Percentiles rank a stretch among this genome's conserved stretches.
Conservation (phyloP, 306 rosid genomes). For the Inga oerstediana region DNA sequence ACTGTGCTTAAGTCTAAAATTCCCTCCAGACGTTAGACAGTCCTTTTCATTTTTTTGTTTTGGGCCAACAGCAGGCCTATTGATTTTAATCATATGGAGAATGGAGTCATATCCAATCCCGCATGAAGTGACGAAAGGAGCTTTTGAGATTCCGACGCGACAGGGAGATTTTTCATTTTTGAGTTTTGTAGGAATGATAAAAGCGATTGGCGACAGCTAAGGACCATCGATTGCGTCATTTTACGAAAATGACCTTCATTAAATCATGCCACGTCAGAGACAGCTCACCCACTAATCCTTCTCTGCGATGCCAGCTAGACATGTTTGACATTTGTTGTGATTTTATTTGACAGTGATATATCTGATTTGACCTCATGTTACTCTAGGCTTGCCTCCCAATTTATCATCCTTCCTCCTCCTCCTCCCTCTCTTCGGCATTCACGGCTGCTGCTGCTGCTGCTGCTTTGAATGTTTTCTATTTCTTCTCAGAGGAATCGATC, state of each 20-base stretch:
- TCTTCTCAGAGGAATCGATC: conserved; percentile 46
- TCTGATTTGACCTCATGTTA: background rate
- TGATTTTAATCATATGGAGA: too few relatives aligned
- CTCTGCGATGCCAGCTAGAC: conserved; percentile 28
- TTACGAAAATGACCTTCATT: conserved; percentile 31
- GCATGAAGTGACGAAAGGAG: background rate
- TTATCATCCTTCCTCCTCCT: background rate
- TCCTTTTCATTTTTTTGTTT: too few relatives aligned
- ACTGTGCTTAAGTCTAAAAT: too few relatives aligned
- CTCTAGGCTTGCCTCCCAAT: background rate
- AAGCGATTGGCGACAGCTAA: conserved; percentile 8
- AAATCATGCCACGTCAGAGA: conserved; percentile 29
- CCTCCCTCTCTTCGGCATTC: conserved; percentile 25
- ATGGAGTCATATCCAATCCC: background rate
- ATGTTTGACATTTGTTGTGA: conserved; percentile 9
- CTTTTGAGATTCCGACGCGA: background rate
- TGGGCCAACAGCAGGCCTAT: too few relatives aligned
- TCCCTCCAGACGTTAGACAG: too few relatives aligned
- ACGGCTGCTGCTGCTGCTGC: conserved; percentile 1
- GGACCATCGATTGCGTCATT: background rate
- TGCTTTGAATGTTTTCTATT: conserved; percentile 12
- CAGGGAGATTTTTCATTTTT: background rate
- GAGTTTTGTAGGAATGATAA: conserved; percentile 28
- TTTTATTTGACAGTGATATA: conserved; percentile 3
- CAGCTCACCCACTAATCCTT: background rate